A percentile compares a stretch with the other conserved stretches of the same genome.
phyloP scores from a whole-genome alignment of 75 land plant genomes.

The Cunninghamia lanceolata region DNA sequence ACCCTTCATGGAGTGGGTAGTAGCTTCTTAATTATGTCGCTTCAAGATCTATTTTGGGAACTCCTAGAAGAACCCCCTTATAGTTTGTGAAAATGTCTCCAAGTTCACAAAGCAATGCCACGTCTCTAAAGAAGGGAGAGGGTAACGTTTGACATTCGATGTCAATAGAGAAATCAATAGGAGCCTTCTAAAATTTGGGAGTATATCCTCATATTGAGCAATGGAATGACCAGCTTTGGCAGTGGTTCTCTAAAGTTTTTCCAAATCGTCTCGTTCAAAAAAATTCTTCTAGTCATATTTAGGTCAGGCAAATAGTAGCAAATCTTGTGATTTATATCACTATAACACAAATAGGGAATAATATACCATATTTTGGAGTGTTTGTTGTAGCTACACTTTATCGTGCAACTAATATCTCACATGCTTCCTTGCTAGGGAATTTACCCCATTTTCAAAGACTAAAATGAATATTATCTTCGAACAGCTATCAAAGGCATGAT shows the following conservation, averaged over 20 bases:
- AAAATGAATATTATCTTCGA: no score
- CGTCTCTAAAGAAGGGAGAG: slow-evolving; percentile 92
- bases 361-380: slow-evolving; percentile 16
- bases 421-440: no score
- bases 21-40: slow-evolving; percentile 36
- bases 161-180: slow-evolving; percentile 73
- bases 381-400: slow-evolving; percentile 34
- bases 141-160: slow-evolving; percentile 80
- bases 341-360: slow-evolving; percentile 70
- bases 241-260: slow-evolving; percentile 90
- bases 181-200: slow-evolving; percentile 72
- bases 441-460: no score
- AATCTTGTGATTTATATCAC: slow-evolving; percentile 65
- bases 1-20: slow-evolving; percentile 55
- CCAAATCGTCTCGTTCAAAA: slow-evolving; percentile 77
- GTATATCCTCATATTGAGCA: slow-evolving; percentile 88
- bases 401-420: slow-evolving; percentile 38
- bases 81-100: slow-evolving; percentile 93
- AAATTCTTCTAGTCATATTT: slow-evolving; percentile 75
- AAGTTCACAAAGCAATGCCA: slow-evolving; percentile 60
- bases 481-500: no score
- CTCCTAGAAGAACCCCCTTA: slow-evolving; percentile 70
- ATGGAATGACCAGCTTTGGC: slow-evolving; percentile 95
- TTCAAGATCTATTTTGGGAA: slow-evolving; percentile 55
- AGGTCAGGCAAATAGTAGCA: slow-evolving; percentile 89